Conservation (phyloP, 495 filamentous ascomycete genomes). For the Aspergillus coremiiformis region DNA sequence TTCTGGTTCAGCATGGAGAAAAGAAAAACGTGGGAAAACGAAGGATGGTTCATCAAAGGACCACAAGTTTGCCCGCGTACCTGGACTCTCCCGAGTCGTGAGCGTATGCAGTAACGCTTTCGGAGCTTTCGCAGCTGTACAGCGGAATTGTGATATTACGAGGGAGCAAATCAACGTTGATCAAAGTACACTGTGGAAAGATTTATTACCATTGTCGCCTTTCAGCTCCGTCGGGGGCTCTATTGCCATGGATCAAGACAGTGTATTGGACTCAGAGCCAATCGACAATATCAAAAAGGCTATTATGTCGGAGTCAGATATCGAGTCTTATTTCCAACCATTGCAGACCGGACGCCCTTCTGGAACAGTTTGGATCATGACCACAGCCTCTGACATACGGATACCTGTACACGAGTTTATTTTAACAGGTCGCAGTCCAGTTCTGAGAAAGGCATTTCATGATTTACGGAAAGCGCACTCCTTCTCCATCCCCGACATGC, state of each 20-base stretch:
- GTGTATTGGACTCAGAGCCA: constrained; percentile 16
- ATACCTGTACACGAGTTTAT: constrained; percentile 84
- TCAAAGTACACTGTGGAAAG: constrained; percentile 61
- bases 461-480: constrained; percentile 40
- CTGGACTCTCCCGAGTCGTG: constrained; percentile 73
- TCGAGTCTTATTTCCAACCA: constrained; percentile 47
- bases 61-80: constrained; percentile 87
- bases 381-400: constrained; percentile 50
- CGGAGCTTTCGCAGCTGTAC: constrained; percentile 82
- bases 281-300: constrained; percentile 27
- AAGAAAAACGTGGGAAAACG: constrained; percentile 69
- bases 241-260: constrained; percentile 9
- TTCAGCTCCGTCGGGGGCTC: constrained; percentile 28
- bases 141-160: constrained; percentile 78
- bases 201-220: constrained; percentile 61
- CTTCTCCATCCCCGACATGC: constrained; percentile 47
- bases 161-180: constrained; percentile 62
- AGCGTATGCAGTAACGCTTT: constrained; percentile 79
- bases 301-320: constrained; percentile 46
- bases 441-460: constrained; percentile 56
- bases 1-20: constrained; percentile 85
- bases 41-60: constrained; percentile 68
- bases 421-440: constrained; percentile 60
- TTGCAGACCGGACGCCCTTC: constrained; percentile 10
- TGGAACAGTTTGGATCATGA: constrained; percentile 46